Evolutionary conservation across 345 rosid species (phyloP).

Genomic region (Jatropha curcas): DNA sequence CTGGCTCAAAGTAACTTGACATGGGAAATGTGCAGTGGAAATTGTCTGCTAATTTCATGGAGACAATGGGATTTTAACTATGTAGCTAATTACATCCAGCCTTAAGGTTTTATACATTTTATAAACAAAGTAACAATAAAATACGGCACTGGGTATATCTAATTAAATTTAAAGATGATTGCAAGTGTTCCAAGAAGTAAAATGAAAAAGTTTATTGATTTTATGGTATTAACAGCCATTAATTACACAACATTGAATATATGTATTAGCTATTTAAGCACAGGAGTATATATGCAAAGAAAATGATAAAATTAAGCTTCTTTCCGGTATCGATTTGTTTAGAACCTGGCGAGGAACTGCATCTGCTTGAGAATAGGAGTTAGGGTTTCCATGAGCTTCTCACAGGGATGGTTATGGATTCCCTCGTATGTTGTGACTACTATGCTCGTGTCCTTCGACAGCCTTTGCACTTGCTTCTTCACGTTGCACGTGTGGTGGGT

Average conservation of each 20-base stretch:
- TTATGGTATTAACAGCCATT: not conserved
- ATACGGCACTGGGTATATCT: too few species aligned
- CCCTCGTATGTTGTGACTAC: constrained; percentile 89
- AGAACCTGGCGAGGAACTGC: constrained; percentile 74
- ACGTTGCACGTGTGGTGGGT: constrained; percentile 94
- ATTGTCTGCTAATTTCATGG: too few species aligned
- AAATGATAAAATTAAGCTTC: too few species aligned
- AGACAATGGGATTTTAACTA: too few species aligned
- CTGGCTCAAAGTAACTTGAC: too few species aligned
- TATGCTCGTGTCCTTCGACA: constrained; percentile 68
- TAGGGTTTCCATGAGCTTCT: constrained; percentile 89
- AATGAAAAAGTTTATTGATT: not conserved
- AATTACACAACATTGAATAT: not conserved
- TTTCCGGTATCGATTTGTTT: too few species aligned
- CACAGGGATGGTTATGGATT: constrained; percentile 83
- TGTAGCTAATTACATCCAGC: too few species aligned
- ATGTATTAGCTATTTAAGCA: not conserved
- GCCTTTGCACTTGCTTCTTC: constrained; percentile 91
- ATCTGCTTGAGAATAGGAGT: constrained; percentile 87
- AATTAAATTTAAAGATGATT: too few species aligned
- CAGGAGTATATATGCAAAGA: not conserved
- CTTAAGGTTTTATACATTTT: too few species aligned
- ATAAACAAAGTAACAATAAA: too few species aligned
- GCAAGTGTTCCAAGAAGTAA: not conserved
- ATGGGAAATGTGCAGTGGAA: too few species aligned